Base-by-base conservation (phyloP, 83 land plant species). In the Picea abies region DNA sequence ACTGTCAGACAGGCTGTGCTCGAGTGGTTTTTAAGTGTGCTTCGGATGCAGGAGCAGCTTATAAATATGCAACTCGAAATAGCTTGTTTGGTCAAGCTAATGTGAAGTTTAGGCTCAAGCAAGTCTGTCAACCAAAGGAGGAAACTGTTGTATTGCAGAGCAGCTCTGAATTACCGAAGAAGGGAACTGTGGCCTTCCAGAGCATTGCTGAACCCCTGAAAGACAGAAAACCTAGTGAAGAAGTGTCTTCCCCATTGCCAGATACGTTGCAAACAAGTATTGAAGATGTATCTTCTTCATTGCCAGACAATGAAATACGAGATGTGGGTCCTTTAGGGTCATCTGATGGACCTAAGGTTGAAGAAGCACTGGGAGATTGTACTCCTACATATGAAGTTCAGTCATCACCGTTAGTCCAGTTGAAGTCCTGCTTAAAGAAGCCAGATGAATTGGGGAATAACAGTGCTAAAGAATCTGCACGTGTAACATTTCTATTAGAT, bases 381-480 rank as follows among this genome's bases (percentile, higher is more conserved):
- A 25, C 63, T 60, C 35, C 63, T 16, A 22, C 9, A 58, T 12
- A 60, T 29, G 80, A 78, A 39, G 10, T 32, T 78, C 26, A 26
- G 32, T 4, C 79, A 15, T 35, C 79, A 37, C 75, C 14, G 35
- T 26, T 83, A 25, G 79, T 26, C 35, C 91, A 90, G 82, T 87
- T 90, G 64, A 90, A 90, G 65, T 90, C 91, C 29, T 86, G 88
- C 70, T 72, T 90, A 82, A 90, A 87, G 82, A 90, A 85, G 70
- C 39, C 91, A 2, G 61, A 88, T 17, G 89, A 87, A 80, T 58
- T 61, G 26, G 80, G 80, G 63, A 78, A 78, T 60, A 29, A 5
- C 29, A 60, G 20, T 29, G 44, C 22, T 39, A 84, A 80, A 25
- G 89, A 83, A 14, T 80, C 68, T 12, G 44, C 85, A 14, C 87